A percentile compares a stretch with the other conserved stretches of the same genome.
Evolutionary conservation across 177 flowering plant species (phyloP).

Genomic region (Vitis hybrid): DNA sequence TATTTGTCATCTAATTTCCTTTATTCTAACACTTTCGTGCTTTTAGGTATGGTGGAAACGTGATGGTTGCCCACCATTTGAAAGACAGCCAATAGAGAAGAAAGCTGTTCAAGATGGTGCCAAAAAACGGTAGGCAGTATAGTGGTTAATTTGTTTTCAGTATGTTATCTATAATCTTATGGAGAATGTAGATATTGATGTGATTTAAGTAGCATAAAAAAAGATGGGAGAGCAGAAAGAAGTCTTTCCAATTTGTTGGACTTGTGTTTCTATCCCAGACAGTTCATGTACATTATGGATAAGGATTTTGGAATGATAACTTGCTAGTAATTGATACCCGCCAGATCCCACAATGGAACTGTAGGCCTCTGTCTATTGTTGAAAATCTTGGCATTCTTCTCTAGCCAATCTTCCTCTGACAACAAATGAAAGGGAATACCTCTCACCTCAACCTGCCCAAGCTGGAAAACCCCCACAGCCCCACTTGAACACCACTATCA

Average conservation of each 20-base stretch:
- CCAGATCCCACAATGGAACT: no score
- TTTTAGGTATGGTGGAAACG: conserved; percentile 98
- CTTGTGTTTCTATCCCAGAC: background rate
- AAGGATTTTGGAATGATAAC: background rate
- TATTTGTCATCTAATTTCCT: background rate
- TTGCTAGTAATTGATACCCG: no score
- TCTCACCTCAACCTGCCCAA: no score
- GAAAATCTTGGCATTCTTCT: no score
- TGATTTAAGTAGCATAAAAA: background rate
- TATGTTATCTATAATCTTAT: background rate
- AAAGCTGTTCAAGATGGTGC: conserved; percentile 64
- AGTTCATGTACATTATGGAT: background rate
- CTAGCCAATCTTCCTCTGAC: no score
- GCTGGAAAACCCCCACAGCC: no score
- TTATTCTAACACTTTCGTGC: background rate
- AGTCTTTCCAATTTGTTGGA: background rate
- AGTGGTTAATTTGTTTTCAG: background rate
- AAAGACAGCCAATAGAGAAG: conserved; percentile 70
- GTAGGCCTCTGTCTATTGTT: no score
- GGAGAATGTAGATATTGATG: background rate
- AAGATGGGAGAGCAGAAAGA: background rate
- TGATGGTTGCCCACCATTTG: conserved; percentile 95
- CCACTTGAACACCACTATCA: no score
- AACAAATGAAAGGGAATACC: no score
- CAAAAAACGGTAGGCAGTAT: conserved; percentile 64